Conservation (phyloP, 306 rosid species). For the Ochetophila trinervis region DNA sequence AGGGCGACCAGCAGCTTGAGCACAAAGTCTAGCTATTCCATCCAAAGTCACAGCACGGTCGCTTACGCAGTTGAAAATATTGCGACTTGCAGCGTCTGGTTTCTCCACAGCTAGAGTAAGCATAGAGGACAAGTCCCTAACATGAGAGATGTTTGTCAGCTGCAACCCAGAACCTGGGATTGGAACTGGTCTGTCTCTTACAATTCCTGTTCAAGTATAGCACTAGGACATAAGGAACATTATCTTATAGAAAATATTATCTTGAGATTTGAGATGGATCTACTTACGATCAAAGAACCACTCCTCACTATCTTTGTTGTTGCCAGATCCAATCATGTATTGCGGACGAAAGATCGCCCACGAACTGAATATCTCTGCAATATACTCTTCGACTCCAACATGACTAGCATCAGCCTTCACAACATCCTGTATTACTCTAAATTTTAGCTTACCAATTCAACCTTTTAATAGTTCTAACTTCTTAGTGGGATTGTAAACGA, state of each 20-base stretch:
- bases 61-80: conserved; percentile 74
- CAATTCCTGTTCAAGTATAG: conserved; percentile 55
- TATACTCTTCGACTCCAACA: conserved; percentile 82
- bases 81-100: conserved; percentile 58
- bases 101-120: conserved; percentile 82
- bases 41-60: conserved; percentile 86
- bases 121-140: conserved; percentile 77
- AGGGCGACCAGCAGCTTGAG: conserved; percentile 81
- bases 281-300: conserved; percentile 92
- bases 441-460: conserved; percentile 1
- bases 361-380: conserved; percentile 54
- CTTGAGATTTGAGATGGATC: background rate
- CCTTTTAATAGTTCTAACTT: background rate
- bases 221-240: background rate
- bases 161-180: conserved; percentile 93
- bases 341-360: conserved; percentile 90
- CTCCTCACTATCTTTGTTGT: conserved; percentile 95
- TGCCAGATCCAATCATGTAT: conserved; percentile 93
- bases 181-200: conserved; percentile 77
- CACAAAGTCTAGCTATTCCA: conserved; percentile 88
- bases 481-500: conserved; percentile 4
- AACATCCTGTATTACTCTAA: conserved; percentile 45
- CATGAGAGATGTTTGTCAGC: conserved; percentile 82
- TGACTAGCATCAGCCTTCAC: conserved; percentile 88
- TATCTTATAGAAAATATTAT: no score